Conservation (phyloP, 176 grass and related monocot species). For the Panicum miliaceum region DNA sequence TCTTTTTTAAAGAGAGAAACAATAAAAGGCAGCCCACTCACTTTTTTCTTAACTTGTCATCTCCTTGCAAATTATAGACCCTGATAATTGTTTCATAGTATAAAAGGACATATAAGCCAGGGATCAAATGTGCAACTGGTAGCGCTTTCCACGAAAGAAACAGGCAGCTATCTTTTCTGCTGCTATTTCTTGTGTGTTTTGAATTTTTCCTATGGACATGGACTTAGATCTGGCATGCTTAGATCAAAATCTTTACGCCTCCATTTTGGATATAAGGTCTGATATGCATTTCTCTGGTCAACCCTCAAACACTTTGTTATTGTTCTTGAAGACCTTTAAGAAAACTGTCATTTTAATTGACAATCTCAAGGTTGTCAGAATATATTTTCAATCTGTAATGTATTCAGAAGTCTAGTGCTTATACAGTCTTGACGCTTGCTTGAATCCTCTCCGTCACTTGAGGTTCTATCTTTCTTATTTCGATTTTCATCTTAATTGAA, state of each 20-base stretch:
- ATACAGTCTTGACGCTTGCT: not conserved
- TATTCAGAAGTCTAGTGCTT: not conserved
- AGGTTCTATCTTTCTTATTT: slow-evolving; percentile 6
- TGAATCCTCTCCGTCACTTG: slow-evolving; percentile 1
- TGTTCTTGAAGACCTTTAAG: not conserved
- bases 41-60: slow-evolving; percentile 37
- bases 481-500: not conserved
- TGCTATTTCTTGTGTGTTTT: slow-evolving; percentile 26
- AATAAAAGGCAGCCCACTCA: slow-evolving; percentile 17
- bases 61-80: slow-evolving; percentile 33
- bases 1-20: slow-evolving; percentile 38
- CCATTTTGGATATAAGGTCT: slow-evolving; percentile 6
- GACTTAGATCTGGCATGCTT: slow-evolving; percentile 18
- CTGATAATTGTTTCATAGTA: slow-evolving; percentile 30
- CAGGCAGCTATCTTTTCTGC: not conserved
- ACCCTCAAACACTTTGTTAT: not conserved
- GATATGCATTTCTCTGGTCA: not conserved
- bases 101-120: slow-evolving; percentile 20
- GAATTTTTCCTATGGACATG: slow-evolving; percentile 9
- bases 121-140: slow-evolving; percentile 13
- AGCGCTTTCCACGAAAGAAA: slow-evolving; percentile 42
- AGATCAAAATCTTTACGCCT: slow-evolving; percentile 4
- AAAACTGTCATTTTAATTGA: not conserved
- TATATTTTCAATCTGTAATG: not conserved
- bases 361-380: not conserved